A percentile compares a stretch with the other conserved stretches of the same genome.
Conservation (phyloP, 1,139 yeast species). For the Protomyces lactucae-debilis region DNA sequence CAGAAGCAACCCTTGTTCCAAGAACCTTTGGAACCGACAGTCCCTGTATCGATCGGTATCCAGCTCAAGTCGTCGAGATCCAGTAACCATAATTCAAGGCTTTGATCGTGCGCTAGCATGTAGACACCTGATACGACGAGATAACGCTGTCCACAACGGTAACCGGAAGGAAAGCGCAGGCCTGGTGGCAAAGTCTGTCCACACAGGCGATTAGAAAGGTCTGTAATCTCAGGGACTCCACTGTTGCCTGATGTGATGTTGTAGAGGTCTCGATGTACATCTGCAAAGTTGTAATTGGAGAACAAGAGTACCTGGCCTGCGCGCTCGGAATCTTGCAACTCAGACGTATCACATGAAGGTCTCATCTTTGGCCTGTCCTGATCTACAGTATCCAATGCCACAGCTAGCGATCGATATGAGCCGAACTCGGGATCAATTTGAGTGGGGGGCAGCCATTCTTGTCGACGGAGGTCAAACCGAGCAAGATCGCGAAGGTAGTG, state of each 20-base stretch:
- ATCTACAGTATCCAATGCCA: neutral
- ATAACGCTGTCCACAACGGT: slow-evolving; percentile 30
- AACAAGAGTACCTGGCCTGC: slow-evolving; percentile 18
- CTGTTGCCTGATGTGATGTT: neutral
- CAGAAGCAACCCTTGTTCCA: slow-evolving; percentile 27
- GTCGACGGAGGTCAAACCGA: slow-evolving; percentile 28
- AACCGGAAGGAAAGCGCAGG: slow-evolving; percentile 33
- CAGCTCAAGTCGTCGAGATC: slow-evolving; percentile 12
- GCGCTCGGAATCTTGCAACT: neutral
- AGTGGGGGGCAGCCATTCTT: slow-evolving; percentile 27
- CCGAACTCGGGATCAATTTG: slow-evolving; percentile 30
- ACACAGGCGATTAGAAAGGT: slow-evolving; percentile 7
- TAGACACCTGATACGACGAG: slow-evolving; percentile 32
- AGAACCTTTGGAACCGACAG: slow-evolving; percentile 17
- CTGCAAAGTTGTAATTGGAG: slow-evolving; percentile 31
- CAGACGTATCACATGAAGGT: neutral
- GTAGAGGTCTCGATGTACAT: slow-evolving; percentile 20
- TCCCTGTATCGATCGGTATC: slow-evolving; percentile 14
- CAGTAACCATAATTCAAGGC: slow-evolving; percentile 27
- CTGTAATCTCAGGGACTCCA: neutral
- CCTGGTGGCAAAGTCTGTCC: slow-evolving; percentile 33
- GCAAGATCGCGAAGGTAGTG: slow-evolving; percentile 30
- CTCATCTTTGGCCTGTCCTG: too few species aligned
- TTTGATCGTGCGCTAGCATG: slow-evolving; percentile 25
- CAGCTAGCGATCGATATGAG: slow-evolving; percentile 31